Evolutionary conservation across 225 moss, liverwort and hornwort species (phyloP), one percentile per base, ranked within the genome.

Genomic region (Ulota crispa): DNA sequence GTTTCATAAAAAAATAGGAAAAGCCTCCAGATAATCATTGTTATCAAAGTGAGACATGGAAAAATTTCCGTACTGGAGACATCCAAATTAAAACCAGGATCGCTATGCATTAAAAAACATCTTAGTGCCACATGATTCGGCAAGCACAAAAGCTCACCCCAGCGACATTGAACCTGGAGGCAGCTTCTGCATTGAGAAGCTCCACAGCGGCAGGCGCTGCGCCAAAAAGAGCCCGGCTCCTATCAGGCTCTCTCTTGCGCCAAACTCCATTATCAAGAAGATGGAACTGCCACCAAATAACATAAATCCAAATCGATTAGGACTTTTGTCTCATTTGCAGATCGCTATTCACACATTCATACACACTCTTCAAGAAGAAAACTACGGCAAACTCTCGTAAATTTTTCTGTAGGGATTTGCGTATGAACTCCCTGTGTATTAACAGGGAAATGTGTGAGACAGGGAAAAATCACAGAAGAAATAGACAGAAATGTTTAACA

Each of bases 181-280:
- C 88, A 36, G 83, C 88, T 77, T 90, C 77, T 5, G 88, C 86
- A 42, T 82, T 84, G 55, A 90, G 88, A 24, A 90, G 84, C 62
- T 90, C 86, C 78, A 90, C 86, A 18, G 80, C 84, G 3, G 80
- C 84, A 12, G 80, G 82, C 7, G 82, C 10, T 26, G 57, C 45
- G 24, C 80, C 80, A 16, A 75, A 82, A 4, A 83, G 75, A 32
- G 84, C 65, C 7, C 63, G 87, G 9, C 78, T 86, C 47, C 30
- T 64, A 28, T 87, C 82, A 7, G 78, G 77, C 43, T 78, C 87
- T 62, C 70, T 70, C 68, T 89, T 89, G 61, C 78, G 75, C 87
- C 89, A 89, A 9, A 83, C 75, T 23, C 80, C 87, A n/a, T 85
- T 67, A 32, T 86, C 85, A 11, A 80, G 74, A 62, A 89, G 84